Evolutionary conservation across 176 grass and related monocot genomes (phyloP).

Genomic region (Rhynchospora tenuis): DNA sequence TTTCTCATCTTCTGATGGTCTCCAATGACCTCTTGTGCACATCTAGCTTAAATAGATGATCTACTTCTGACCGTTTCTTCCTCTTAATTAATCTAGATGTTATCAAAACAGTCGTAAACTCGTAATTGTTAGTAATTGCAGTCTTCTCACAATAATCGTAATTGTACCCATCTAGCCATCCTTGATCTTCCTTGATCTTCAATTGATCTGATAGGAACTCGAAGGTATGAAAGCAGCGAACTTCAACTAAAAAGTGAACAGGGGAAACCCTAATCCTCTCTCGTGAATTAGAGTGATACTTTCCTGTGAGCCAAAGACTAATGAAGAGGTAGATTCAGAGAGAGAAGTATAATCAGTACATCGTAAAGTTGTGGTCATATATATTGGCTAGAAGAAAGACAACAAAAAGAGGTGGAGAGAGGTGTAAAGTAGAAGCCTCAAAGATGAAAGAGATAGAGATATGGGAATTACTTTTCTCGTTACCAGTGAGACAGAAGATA

Average conservation of each 20-base stretch:
- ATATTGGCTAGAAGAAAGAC: conserved; percentile 28
- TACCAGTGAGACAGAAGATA: conserved; percentile 68
- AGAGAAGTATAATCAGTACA: not conserved
- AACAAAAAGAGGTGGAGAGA: conserved; percentile 32
- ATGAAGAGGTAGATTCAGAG: not conserved
- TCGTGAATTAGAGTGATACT: not conserved
- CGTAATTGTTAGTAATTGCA: not conserved
- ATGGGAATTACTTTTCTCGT: conserved; percentile 27
- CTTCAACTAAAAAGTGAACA: not conserved
- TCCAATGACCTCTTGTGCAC: conserved; percentile 93
- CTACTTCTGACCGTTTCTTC: not conserved
- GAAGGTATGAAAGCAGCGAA: conserved; percentile 27
- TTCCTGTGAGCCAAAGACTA: conserved; percentile 10
- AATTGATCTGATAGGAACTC: not conserved
- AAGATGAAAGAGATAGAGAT: conserved; percentile 11
- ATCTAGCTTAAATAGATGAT: conserved; percentile 40
- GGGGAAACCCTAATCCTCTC: conserved; percentile 17
- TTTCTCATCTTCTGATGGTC: conserved; percentile 81
- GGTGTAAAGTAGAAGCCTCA: conserved; percentile 21
- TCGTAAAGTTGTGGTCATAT: conserved; percentile 16
- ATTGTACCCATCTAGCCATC: not conserved
- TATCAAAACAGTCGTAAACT: not conserved
- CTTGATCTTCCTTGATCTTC: conserved; percentile 25
- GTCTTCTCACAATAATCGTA: not conserved
- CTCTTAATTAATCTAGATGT: not conserved